Conservation (phyloP, 106 monocot species). For the Vanilla planifolia region DNA sequence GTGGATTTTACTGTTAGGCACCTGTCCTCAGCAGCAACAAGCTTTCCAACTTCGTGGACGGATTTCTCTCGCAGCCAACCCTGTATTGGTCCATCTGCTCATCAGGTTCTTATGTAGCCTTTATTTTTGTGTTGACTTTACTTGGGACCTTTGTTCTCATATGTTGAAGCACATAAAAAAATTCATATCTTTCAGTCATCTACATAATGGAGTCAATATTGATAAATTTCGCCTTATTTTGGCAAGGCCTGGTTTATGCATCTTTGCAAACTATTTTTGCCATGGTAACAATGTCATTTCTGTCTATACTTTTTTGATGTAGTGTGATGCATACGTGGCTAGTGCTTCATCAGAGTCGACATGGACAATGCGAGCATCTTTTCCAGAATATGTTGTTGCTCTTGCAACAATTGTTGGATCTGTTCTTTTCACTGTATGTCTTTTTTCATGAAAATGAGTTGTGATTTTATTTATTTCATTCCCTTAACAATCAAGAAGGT, state of each 20-base stretch:
- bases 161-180: too few species aligned
- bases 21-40: slow-evolving; percentile 62
- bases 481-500: too few species aligned
- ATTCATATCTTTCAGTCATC: too few species aligned
- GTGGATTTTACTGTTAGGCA: slow-evolving; percentile 85
- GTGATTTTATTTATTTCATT: too few species aligned
- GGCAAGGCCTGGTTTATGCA: too few species aligned
- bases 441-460: neutral
- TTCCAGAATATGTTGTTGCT: slow-evolving; percentile 95
- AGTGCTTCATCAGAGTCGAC: slow-evolving; percentile 63
- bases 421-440: slow-evolving; percentile 73
- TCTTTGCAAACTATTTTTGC: too few species aligned
- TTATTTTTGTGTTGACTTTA: too few species aligned
- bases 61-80: slow-evolving; percentile 50
- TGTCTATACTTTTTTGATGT: slow-evolving; percentile 3
- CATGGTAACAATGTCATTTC: too few species aligned
- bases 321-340: slow-evolving; percentile 67
- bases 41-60: slow-evolving; percentile 50
- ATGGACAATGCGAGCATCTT: slow-evolving; percentile 74
- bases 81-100: slow-evolving; percentile 35
- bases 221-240: too few species aligned
- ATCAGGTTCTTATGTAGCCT: slow-evolving; percentile 26
- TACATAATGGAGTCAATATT: too few species aligned
- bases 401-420: slow-evolving; percentile 88
- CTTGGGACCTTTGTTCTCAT: too few species aligned